A percentile compares a stretch with the other conserved stretches of the same genome.
These are phyloP conservation scores for Lodderomyces beijingensis DNA, from an alignment of 1,139 yeast genomes.

Conservation along the genomic window DNA sequence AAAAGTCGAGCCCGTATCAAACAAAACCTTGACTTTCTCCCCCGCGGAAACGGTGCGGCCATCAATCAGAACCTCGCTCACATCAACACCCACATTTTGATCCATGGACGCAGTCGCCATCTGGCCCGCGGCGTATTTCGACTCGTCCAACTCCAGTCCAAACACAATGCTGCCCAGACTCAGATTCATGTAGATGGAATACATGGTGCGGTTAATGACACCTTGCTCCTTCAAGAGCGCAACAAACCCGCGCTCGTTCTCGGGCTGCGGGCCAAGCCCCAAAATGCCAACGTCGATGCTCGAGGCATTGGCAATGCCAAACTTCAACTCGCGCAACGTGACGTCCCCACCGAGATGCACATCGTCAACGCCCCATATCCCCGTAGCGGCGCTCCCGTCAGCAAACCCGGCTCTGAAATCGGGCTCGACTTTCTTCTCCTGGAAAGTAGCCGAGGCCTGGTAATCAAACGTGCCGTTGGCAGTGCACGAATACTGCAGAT, in stretches of 20 bases:
- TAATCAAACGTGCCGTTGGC: constrained; percentile 12
- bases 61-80: not conserved
- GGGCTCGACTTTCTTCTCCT: not conserved
- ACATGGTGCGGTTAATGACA: constrained; percentile 44
- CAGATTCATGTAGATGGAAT: constrained; percentile 46
- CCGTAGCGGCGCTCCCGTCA: constrained; percentile 30
- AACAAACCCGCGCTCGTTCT: constrained; percentile 23
- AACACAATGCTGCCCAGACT: constrained; percentile 45
- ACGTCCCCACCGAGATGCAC: constrained; percentile 14
- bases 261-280: constrained; percentile 33
- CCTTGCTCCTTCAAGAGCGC: constrained; percentile 34
- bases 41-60: not conserved
- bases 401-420: constrained; percentile 37
- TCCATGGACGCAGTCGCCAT: constrained; percentile 27
- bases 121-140: constrained; percentile 43
- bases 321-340: constrained; percentile 35
- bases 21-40: constrained; percentile 8
- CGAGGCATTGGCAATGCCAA: constrained; percentile 46
- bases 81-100: constrained; percentile 1
- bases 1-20: constrained; percentile 69
- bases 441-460: constrained; percentile 8
- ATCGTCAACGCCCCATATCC: constrained; percentile 64
- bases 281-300: constrained; percentile 42
- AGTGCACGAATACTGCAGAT: constrained; percentile 7
- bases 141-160: constrained; percentile 57